phyloP scores from a whole-genome alignment of 1,139 yeast species.

The Protomyces gravidus region DNA sequence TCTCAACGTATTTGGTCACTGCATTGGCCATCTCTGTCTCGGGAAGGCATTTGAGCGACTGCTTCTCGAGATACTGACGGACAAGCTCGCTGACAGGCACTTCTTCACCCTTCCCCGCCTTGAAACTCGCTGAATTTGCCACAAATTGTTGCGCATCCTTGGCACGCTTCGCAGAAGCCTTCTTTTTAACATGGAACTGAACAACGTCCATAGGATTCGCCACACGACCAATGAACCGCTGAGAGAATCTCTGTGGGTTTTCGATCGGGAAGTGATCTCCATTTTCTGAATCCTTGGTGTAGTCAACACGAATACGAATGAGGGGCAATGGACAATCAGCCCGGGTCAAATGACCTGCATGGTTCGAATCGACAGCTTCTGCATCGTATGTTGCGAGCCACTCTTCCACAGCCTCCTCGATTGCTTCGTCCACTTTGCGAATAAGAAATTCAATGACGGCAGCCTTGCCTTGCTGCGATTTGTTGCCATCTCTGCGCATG shows the following conservation, averaged over 20 bases:
- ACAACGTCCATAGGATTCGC: slow-evolving; percentile 87
- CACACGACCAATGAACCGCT: slow-evolving; percentile 80
- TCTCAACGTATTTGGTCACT: slow-evolving; percentile 65
- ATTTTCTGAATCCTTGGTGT: slow-evolving; percentile 58
- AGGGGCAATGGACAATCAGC: slow-evolving; percentile 60
- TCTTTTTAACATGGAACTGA: slow-evolving; percentile 55
- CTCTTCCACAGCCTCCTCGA: slow-evolving; percentile 53
- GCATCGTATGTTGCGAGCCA: slow-evolving; percentile 45
- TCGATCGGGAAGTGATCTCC: slow-evolving; percentile 64
- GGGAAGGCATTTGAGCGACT: slow-evolving; percentile 65
- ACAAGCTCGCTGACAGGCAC: slow-evolving; percentile 58
- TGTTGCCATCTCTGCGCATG: not conserved
- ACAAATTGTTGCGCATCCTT: slow-evolving; percentile 15
- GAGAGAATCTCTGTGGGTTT: slow-evolving; percentile 82
- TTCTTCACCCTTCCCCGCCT: slow-evolving; percentile 41
- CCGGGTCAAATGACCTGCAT: slow-evolving; percentile 18
- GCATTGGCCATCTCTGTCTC: slow-evolving; percentile 74
- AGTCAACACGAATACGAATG: slow-evolving; percentile 77
- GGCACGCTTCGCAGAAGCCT: slow-evolving; percentile 19
- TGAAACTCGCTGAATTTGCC: slow-evolving; percentile 37
- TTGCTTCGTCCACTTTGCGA: slow-evolving; percentile 55
- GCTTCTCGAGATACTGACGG: slow-evolving; percentile 56
- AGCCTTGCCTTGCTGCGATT: slow-evolving; percentile 51
- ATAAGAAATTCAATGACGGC: slow-evolving; percentile 61
- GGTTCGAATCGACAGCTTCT: no score